Evolutionary conservation across 164 flowering plant species (phyloP), one percentile per base, ranked within the genome.

Genomic region (Cinnamomum chago): DNA sequence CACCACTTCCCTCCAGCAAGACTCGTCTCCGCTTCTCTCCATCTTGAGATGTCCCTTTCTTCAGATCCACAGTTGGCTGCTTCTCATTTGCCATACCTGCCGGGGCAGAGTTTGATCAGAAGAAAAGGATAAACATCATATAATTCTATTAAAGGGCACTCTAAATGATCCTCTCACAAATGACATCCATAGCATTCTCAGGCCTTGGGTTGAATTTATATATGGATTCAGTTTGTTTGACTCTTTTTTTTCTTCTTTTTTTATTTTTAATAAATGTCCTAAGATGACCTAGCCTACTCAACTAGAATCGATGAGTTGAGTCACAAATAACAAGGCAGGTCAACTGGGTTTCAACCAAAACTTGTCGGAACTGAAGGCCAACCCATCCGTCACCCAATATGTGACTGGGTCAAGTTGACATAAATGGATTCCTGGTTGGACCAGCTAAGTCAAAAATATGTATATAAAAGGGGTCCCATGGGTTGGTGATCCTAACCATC

Each of bases 11-110:
- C 27, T 83, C 92, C 5, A 76, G 23, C 22, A 80, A 73, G 3
- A 64, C 9, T 28, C 89, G 81, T 77, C 81, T 94, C 79, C 92
- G 77, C 79, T 91, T 92, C 78, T 84, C 72, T 50, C 77, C 89
- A 18, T 87, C 91, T 66, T 84, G 84, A 18, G 91, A 84, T 7
- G 86, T 76, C 17, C 81, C 88, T 55, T 79, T 73, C 76, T 88
- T 93, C 15, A 84, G 82, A 75, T 86, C 78, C 14, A 75, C 55
- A 12, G 80, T 28, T 13, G 83, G 85, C 55, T 81, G 85, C 74
- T 82, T 82, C 79, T 85, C 92, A 50, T 73, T 76, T 14, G 79
- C 30, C 1, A 73, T 58, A 24, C 87, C 92, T 86, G 88, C 77
- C 75, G 22, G 68, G 68, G 60, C 35, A 66, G 27, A 66, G 69